Conservation (phyloP, 371 early-diverging fungal genomes). For the Scutellospora calospora region DNA sequence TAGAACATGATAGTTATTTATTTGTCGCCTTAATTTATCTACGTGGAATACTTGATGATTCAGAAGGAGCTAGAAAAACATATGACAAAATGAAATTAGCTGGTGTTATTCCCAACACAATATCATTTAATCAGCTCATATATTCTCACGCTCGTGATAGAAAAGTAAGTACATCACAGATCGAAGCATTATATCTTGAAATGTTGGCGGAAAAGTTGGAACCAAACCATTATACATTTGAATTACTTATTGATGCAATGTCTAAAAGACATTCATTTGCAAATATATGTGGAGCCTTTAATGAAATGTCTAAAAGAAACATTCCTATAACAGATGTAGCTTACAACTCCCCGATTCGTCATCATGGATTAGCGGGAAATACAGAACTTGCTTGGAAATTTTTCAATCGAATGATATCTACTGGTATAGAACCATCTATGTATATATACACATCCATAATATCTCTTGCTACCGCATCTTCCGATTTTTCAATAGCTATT, state of each 20-base stretch:
- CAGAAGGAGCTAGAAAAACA: neutral
- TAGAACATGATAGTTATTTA: slow-evolving; percentile 2
- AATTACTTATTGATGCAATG: neutral
- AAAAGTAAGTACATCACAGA: neutral
- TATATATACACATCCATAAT: slow-evolving; percentile 11
- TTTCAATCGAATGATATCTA: slow-evolving; percentile 1
- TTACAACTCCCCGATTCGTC: neutral
- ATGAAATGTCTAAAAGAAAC: slow-evolving; percentile 1
- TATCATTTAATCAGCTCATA: slow-evolving; percentile 8
- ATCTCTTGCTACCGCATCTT: neutral
- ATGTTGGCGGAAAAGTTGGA: neutral
- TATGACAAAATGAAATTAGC: neutral
- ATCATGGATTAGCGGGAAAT: neutral
- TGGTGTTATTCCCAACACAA: neutral
- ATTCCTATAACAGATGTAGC: neutral
- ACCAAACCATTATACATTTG: slow-evolving; percentile 14
- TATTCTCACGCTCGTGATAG: slow-evolving; percentile 1
- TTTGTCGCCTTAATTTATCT: neutral
- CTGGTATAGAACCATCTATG: slow-evolving; percentile 11
- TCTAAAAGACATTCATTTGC: neutral
- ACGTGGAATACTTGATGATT: neutral
- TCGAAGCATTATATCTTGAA: neutral
- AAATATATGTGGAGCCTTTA: neutral
- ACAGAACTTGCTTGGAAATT: neutral
- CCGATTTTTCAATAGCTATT: neutral